Evolutionary conservation across 352 stramenopile species (phyloP).

Genomic region (Phytopythium montanum): DNA sequence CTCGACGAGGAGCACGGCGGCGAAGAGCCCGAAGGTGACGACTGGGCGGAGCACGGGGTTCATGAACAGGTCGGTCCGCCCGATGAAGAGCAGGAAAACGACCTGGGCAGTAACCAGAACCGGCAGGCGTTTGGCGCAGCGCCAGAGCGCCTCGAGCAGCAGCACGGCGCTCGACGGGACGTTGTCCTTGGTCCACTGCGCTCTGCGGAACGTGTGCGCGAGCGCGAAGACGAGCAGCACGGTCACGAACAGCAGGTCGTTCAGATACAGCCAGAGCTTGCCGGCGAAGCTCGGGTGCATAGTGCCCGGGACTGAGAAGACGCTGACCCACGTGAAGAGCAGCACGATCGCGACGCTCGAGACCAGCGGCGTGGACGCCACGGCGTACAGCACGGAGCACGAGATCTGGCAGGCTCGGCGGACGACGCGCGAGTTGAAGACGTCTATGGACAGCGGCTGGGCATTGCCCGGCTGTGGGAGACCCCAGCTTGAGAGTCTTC

Average conservation of each 20-base stretch:
- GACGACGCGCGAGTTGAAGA: slow-evolving; percentile 72
- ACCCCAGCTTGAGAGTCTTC: slow-evolving; percentile 55
- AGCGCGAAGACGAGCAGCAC: slow-evolving; percentile 66
- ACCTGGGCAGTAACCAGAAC: slow-evolving; percentile 43
- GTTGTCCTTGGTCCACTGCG: slow-evolving; percentile 68
- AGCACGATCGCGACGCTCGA: slow-evolving; percentile 56
- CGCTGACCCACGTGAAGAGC: slow-evolving; percentile 41
- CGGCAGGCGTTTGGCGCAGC: slow-evolving; percentile 47
- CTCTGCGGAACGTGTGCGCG: slow-evolving; percentile 57
- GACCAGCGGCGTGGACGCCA: slow-evolving; percentile 65
- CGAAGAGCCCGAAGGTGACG: slow-evolving; percentile 53
- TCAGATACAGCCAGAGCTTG: slow-evolving; percentile 59
- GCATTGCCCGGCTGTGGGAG: slow-evolving; percentile 51
- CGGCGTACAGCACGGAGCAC: slow-evolving; percentile 62
- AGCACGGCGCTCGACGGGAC: slow-evolving; percentile 51
- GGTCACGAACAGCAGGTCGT: slow-evolving; percentile 55
- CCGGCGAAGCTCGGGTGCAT: slow-evolving; percentile 74
- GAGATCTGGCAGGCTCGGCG: slow-evolving; percentile 71
- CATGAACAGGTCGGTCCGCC: slow-evolving; percentile 64
- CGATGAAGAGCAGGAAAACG: slow-evolving; percentile 56
- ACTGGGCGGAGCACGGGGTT: slow-evolving; percentile 75
- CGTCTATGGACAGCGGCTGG: slow-evolving; percentile 49
- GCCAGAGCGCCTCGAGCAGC: slow-evolving; percentile 44
- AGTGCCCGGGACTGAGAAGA: slow-evolving; percentile 43
- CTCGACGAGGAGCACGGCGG: slow-evolving; percentile 29